Conservation (phyloP, 208 protist species). For the Leishmania arabica region DNA sequence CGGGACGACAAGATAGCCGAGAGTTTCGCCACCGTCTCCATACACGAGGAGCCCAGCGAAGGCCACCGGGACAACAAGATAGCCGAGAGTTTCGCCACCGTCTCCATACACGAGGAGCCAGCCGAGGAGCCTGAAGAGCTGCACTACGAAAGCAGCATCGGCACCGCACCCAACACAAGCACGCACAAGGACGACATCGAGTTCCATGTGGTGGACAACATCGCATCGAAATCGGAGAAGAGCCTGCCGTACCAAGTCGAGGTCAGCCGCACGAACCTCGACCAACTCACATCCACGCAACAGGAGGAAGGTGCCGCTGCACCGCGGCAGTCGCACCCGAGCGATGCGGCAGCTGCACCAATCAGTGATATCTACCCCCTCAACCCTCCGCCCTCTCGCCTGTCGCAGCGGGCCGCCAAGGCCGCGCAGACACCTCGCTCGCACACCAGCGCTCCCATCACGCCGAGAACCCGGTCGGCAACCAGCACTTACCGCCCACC, state of each 20-base stretch:
- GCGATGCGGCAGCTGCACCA: neutral
- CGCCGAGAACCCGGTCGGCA: constrained; percentile 28
- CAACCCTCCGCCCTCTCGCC: constrained; percentile 15
- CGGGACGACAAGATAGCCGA: too few relatives aligned
- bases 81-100: too few relatives aligned
- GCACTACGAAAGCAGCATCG: neutral
- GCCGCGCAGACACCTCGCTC: constrained; percentile 20
- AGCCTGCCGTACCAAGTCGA: constrained; percentile 28
- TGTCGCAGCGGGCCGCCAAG: constrained; percentile 24
- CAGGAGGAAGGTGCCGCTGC: constrained; percentile 4
- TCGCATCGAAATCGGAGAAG: constrained; percentile 12
- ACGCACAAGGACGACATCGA: constrained; percentile 25
- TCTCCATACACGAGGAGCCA: neutral
- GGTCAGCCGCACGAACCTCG: constrained; percentile 5
- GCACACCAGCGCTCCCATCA: constrained; percentile 4
- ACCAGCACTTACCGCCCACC: constrained; percentile 16
- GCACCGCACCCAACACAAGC: neutral
- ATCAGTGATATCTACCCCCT: neutral
- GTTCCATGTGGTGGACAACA: constrained; percentile 8
- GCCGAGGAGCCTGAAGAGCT: neutral
- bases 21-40: too few relatives aligned
- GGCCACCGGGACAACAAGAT: too few relatives aligned
- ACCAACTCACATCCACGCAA: neutral
- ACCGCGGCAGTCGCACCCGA: neutral
- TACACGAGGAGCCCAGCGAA: neutral